phyloP scores from a whole-genome alignment of 139 green algal genomes.

The Marvania coccoides region DNA sequence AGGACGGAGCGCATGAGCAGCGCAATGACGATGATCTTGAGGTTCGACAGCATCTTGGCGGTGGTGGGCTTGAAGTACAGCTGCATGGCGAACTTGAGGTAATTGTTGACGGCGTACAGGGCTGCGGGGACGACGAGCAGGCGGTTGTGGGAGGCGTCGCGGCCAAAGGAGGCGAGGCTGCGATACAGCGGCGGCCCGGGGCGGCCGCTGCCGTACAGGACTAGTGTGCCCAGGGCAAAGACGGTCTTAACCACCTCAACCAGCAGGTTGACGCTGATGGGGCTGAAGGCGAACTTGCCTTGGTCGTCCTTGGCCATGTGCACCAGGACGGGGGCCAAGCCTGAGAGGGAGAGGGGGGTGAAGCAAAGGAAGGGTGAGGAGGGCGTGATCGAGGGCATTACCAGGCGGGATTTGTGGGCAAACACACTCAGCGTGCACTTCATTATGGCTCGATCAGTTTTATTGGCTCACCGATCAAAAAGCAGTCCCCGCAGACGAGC shows the following conservation, averaged over 20 bases:
- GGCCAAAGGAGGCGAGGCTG: conserved; percentile 46
- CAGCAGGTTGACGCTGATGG: conserved; percentile 88
- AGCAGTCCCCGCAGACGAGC: conserved; percentile 73
- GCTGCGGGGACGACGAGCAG: conserved; percentile 75
- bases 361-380: neutral
- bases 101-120: conserved; percentile 96
- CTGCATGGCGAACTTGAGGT: conserved; percentile 95
- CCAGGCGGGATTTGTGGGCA: too few relatives aligned
- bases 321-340: conserved; percentile 89
- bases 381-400: neutral
- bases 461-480: conserved; percentile 77
- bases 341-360: conserved; percentile 23
- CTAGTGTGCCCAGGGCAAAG: conserved; percentile 77
- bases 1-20: conserved; percentile 83
- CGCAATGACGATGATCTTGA: conserved; percentile 88
- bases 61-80: conserved; percentile 92
- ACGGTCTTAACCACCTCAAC: conserved; percentile 78
- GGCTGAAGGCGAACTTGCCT: conserved; percentile 83
- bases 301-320: conserved; percentile 82
- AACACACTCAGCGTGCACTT: too few relatives aligned
- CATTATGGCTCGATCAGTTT: too few relatives aligned
- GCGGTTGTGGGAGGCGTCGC: conserved; percentile 68
- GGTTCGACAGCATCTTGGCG: conserved; percentile 95
- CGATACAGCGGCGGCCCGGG: conserved; percentile 58
- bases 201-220: conserved; percentile 64